These are phyloP conservation scores for Henckelia pumila DNA, from an alignment of 257 asterid genomes.

Conservation along the genomic window DNA sequence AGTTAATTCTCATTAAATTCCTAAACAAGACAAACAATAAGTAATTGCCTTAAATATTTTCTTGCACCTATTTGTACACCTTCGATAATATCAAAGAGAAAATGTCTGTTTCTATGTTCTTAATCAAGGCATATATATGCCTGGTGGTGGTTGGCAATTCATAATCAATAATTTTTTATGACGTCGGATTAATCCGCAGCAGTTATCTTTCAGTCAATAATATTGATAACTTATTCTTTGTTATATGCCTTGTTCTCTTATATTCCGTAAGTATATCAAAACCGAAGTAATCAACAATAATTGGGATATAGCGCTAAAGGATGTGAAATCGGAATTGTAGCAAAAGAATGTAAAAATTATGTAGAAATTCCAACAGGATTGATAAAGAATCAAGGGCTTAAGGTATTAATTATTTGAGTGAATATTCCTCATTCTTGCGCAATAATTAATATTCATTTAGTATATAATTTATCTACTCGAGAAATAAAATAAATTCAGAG, in stretches of 20 bases:
- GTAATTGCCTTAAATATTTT: slow-evolving; percentile 31
- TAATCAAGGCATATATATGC: slow-evolving; percentile 14
- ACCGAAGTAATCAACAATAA: too few species aligned
- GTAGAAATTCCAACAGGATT: neutral
- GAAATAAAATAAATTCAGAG: slow-evolving; percentile 19
- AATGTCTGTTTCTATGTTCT: slow-evolving; percentile 36
- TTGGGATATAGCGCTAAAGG: too few species aligned
- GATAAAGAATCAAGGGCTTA: slow-evolving; percentile 30
- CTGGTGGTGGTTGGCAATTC: neutral
- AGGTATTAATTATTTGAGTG: slow-evolving; percentile 9
- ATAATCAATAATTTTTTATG: too few species aligned
- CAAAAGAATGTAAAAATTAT: too few species aligned
- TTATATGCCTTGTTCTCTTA: neutral
- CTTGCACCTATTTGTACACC: slow-evolving; percentile 27
- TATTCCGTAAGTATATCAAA: too few species aligned
- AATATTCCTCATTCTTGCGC: too few species aligned
- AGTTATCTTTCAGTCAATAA: too few species aligned
- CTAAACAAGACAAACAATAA: slow-evolving; percentile 52
- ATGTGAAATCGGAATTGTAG: too few species aligned
- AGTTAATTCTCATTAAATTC: slow-evolving; percentile 34
- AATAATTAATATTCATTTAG: slow-evolving; percentile 19
- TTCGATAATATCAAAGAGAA: slow-evolving; percentile 33
- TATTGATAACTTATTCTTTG: neutral
- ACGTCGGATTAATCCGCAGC: too few species aligned
- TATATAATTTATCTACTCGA: slow-evolving; percentile 22